phyloP scores from a whole-genome alignment of 768 basidiomycete species.

The Tulasnella sp. region DNA sequence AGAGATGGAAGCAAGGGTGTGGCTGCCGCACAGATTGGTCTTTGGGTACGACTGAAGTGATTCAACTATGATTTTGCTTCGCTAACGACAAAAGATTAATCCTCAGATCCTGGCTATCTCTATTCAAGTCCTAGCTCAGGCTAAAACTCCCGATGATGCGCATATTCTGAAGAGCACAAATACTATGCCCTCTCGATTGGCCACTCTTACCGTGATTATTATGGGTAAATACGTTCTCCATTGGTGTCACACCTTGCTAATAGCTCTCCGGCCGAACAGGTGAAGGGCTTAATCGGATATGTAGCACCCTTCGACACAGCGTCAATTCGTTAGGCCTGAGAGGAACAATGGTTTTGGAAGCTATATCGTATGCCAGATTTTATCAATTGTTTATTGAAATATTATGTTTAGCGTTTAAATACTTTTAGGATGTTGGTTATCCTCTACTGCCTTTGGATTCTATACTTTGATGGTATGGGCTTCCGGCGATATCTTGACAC shows the following conservation, averaged over 20 bases:
- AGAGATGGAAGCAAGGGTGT: background rate
- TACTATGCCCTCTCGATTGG: background rate
- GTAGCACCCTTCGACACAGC: background rate
- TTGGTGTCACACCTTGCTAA: background rate
- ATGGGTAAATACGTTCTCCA: background rate
- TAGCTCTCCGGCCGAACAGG: background rate
- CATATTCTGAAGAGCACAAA: background rate
- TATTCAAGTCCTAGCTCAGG: background rate
- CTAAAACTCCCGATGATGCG: background rate
- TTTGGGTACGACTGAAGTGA: background rate
- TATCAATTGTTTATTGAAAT: background rate
- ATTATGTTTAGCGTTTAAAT: background rate
- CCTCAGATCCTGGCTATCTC: background rate
- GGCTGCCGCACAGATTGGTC: background rate
- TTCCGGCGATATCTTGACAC: too few relatives aligned
- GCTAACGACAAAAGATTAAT: background rate
- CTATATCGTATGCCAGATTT: background rate
- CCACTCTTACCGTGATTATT: background rate
- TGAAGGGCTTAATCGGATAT: background rate
- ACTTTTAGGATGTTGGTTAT: background rate
- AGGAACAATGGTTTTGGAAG: background rate
- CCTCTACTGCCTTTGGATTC: background rate
- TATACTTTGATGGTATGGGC: background rate
- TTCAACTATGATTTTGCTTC: background rate
- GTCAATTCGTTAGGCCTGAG: background rate